Evolutionary conservation across 225 moss, liverwort and hornwort genomes (phyloP).

Genomic region (Physcomitrellopsis africana): DNA sequence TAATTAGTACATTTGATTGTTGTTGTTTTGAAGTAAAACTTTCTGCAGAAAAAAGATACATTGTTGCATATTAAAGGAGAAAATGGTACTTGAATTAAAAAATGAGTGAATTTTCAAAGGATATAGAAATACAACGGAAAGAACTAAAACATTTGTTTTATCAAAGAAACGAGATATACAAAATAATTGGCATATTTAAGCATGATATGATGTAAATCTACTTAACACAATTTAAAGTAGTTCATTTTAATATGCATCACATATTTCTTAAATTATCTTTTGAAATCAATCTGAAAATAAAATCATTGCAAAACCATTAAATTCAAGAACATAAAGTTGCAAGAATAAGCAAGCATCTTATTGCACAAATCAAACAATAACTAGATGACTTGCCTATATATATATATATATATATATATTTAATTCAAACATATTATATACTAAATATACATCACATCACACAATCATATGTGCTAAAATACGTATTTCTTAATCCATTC

Average conservation of each 20-base stretch:
- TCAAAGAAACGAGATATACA: conserved; percentile 87
- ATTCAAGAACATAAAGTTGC: no score
- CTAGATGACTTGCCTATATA: no score
- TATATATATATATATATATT: no score
- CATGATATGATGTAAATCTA: conserved; percentile 67
- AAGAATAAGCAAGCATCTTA: no score
- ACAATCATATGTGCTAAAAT: no score
- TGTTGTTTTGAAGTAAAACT: conserved; percentile 69
- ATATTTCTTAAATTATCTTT: no score
- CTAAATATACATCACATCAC: no score
- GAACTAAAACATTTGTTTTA: conserved; percentile 66
- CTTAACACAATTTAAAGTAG: no score
- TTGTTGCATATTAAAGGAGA: conserved; percentile 75
- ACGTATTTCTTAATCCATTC: no score
- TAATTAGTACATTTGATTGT: background rate
- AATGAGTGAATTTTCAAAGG: conserved; percentile 71
- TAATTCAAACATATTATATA: no score
- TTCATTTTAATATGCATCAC: no score
- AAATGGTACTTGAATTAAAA: conserved; percentile 89
- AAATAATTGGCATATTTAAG: conserved; percentile 80
- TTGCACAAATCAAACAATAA: no score
- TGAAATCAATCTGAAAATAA: background rate
- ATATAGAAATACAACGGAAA: conserved; percentile 81
- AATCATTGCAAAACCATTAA: background rate
- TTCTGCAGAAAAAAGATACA: conserved; percentile 66